phyloP scores from a whole-genome alignment of 2,329 filamentous ascomycete genomes.

The Claviceps arundinis region DNA sequence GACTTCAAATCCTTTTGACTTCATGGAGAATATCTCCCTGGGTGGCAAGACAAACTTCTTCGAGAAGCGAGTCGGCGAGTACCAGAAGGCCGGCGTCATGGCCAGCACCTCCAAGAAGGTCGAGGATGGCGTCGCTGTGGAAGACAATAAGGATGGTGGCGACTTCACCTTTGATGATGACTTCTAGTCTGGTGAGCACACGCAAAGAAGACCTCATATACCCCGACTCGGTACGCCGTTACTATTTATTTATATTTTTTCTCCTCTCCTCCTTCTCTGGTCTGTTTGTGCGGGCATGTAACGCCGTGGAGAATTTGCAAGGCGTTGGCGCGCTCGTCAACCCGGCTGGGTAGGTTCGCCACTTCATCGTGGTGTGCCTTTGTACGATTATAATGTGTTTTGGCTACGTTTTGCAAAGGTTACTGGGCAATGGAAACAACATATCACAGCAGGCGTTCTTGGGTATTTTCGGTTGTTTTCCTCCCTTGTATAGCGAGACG shows the following conservation, averaged over 20 bases:
- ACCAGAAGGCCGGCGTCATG: constrained; percentile 99
- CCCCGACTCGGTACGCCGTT: not conserved
- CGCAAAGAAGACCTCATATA: constrained; percentile 10
- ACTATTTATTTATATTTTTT: constrained; percentile 10
- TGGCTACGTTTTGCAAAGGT: constrained; percentile 1
- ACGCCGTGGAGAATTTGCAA: constrained; percentile 7
- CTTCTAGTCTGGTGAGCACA: constrained; percentile 49
- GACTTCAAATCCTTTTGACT: constrained; percentile 92
- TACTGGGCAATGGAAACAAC: constrained; percentile 1
- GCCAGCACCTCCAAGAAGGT: constrained; percentile 68
- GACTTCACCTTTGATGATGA: constrained; percentile 94
- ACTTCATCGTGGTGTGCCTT: not conserved
- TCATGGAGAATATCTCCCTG: constrained; percentile 99
- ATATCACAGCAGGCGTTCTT: constrained; percentile 9
- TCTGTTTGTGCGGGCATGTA: constrained; percentile 7
- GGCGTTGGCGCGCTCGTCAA: not conserved
- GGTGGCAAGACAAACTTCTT: constrained; percentile 99
- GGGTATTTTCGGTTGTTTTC: constrained; percentile 3
- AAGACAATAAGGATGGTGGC: constrained; percentile 46
- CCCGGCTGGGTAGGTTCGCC: not conserved
- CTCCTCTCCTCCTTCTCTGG: constrained; percentile 5
- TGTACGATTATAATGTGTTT: constrained; percentile 4
- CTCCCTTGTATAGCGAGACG: not conserved
- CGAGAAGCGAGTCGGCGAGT: constrained; percentile 98
- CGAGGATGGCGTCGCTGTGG: constrained; percentile 29